Percentiles rank a stretch among this genome's conserved stretches.
Conservation (phyloP, 1,284 basidiomycete genomes). For the Meira nashicola region DNA sequence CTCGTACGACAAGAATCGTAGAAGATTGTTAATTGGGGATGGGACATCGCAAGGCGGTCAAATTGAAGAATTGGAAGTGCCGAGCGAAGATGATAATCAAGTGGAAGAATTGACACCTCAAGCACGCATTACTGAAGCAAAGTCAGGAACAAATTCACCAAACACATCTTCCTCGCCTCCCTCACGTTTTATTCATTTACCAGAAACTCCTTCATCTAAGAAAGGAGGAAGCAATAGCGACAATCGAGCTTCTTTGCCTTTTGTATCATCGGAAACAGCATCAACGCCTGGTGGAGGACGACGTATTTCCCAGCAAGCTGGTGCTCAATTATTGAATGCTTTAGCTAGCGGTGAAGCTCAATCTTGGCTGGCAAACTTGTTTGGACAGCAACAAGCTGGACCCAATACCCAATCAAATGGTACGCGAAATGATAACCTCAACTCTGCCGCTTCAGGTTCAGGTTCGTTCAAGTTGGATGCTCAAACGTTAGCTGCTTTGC, state of each 20-base stretch:
- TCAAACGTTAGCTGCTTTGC: conserved; percentile 35
- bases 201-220: background rate
- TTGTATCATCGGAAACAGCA: conserved; percentile 21
- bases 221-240: conserved; percentile 6
- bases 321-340: conserved; percentile 37
- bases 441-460: conserved; percentile 10
- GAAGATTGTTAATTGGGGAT: conserved; percentile 15
- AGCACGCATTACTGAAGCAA: conserved; percentile 23
- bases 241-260: conserved; percentile 10
- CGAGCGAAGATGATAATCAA: conserved; percentile 1
- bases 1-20: conserved; percentile 9
- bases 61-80: conserved; percentile 9
- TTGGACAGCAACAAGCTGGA: conserved; percentile 17
- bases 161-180: conserved; percentile 6
- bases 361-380: conserved; percentile 36
- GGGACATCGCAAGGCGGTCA: background rate
- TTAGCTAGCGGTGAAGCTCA: conserved; percentile 36
- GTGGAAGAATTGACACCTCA: conserved; percentile 4
- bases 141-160: conserved; percentile 21
- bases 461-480: conserved; percentile 39
- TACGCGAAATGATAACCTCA: background rate
- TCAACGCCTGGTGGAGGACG: conserved; percentile 29
- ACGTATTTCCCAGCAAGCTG: conserved; percentile 26
- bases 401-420: background rate
- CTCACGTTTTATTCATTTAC: background rate